These are phyloP conservation scores for Friedmanniomyces endolithicus DNA, from an alignment of 495 filamentous ascomycete species.

Conservation along the genomic window DNA sequence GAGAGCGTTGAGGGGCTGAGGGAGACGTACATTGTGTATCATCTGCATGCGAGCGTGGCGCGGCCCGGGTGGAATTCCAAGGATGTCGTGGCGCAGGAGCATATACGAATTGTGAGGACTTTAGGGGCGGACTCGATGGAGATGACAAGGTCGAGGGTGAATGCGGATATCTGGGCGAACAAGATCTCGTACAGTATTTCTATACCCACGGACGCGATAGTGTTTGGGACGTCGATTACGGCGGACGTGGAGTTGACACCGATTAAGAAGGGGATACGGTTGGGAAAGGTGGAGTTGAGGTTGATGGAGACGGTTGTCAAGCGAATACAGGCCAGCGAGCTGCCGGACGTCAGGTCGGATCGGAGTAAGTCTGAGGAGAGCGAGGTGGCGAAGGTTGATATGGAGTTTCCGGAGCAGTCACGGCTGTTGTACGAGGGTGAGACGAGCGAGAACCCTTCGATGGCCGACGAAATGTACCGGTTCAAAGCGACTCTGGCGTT, in stretches of 20 bases:
- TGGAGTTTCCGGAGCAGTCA: slow-evolving; percentile 35
- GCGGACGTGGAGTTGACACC: slow-evolving; percentile 73
- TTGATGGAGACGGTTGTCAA: slow-evolving; percentile 50
- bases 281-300: slow-evolving; percentile 62
- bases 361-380: slow-evolving; percentile 30
- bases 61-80: slow-evolving; percentile 61
- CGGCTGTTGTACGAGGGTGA: slow-evolving; percentile 34
- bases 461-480: slow-evolving; percentile 63
- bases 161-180: slow-evolving; percentile 83
- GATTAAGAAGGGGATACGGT: slow-evolving; percentile 70
- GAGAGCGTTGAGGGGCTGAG: slow-evolving; percentile 83
- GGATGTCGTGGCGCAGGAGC: slow-evolving; percentile 64
- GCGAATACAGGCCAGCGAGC: slow-evolving; percentile 22
- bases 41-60: slow-evolving; percentile 75
- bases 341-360: slow-evolving; percentile 36
- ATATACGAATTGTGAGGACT: slow-evolving; percentile 77
- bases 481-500: slow-evolving; percentile 56
- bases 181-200: slow-evolving; percentile 88
- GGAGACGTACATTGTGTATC: slow-evolving; percentile 72
- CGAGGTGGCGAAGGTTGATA: slow-evolving; percentile 24
- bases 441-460: slow-evolving; percentile 43
- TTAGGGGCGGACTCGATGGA: slow-evolving; percentile 70
- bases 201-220: slow-evolving; percentile 77
- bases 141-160: slow-evolving; percentile 21
- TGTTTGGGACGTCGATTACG: slow-evolving; percentile 73